Evolutionary conservation across 768 basidiomycete genomes (phyloP).

Genomic region (Pulveroboletus ravenelii): DNA sequence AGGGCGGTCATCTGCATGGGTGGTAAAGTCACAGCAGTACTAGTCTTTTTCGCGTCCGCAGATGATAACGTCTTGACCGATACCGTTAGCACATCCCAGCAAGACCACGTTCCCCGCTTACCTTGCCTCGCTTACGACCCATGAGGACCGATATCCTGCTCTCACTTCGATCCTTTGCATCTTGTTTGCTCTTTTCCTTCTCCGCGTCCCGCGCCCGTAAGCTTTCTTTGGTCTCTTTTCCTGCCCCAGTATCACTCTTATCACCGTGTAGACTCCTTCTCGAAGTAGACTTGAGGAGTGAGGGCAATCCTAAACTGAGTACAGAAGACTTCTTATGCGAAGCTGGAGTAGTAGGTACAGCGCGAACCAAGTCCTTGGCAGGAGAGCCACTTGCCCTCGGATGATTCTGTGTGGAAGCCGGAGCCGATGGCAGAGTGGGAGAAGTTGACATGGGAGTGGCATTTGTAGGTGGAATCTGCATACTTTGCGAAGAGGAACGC

Average conservation of each 20-base stretch:
- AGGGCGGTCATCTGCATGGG: constrained; percentile 89
- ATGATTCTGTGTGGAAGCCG: constrained; percentile 38
- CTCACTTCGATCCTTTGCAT: constrained; percentile 80
- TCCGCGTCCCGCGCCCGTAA: constrained; percentile 39
- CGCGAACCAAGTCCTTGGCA: constrained; percentile 46
- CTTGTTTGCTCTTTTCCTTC: constrained; percentile 62
- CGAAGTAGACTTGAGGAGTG: constrained; percentile 82
- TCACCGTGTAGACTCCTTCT: constrained; percentile 72
- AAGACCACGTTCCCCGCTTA: constrained; percentile 32
- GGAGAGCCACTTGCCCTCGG: constrained; percentile 47
- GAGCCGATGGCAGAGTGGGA: constrained; percentile 50
- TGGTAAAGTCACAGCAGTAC: constrained; percentile 68
- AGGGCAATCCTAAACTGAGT: constrained; percentile 73
- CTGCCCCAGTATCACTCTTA: constrained; percentile 34
- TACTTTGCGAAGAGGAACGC: constrained; percentile 84
- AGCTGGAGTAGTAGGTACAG: constrained; percentile 52
- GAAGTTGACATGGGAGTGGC: constrained; percentile 40
- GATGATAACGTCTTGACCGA: constrained; percentile 71
- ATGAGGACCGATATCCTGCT: constrained; percentile 85
- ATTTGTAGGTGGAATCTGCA: constrained; percentile 56
- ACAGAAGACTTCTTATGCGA: constrained; percentile 81
- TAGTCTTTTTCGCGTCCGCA: constrained; percentile 70
- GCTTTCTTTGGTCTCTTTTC: constrained; percentile 55
- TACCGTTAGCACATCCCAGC: constrained; percentile 8
- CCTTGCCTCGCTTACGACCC: constrained; percentile 89